These are phyloP conservation scores for Apiospora hydei DNA, from an alignment of 2,329 filamentous ascomycete species.

Conservation along the genomic window DNA sequence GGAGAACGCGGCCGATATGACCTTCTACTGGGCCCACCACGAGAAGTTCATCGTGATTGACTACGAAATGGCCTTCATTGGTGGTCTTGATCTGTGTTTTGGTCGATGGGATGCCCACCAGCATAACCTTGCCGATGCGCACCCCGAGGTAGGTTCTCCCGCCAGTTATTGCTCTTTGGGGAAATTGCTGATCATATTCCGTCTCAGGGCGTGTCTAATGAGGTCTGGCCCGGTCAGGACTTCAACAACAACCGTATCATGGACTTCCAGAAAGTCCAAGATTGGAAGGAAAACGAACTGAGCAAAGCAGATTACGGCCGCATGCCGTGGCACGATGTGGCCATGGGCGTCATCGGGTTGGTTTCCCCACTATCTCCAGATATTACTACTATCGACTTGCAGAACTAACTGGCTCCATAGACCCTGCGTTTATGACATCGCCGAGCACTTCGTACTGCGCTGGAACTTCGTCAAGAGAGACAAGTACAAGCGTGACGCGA, in stretches of 20 bases:
- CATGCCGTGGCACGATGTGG: constrained; percentile 98
- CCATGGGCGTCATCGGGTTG: constrained; percentile 77
- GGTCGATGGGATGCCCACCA: constrained; percentile 91
- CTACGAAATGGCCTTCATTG: constrained; percentile 89
- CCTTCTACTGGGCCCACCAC: constrained; percentile 88
- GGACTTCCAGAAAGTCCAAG: constrained; percentile 89
- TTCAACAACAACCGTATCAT: constrained; percentile 98
- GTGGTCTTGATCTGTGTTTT: constrained; percentile 93
- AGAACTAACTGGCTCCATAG: constrained; percentile 50
- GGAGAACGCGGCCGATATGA: constrained; percentile 94
- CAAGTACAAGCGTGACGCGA: constrained; percentile 90
- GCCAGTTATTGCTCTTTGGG: neutral
- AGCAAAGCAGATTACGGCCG: constrained; percentile 90
- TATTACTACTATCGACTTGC: neutral
- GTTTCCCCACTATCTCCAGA: neutral
- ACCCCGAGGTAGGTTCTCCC: constrained; percentile 64
- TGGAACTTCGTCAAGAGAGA: constrained; percentile 98
- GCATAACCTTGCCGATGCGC: constrained; percentile 85
- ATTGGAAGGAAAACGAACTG: constrained; percentile 94
- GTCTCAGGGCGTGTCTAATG: constrained; percentile 69
- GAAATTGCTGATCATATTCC: neutral
- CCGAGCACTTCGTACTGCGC: constrained; percentile 90
- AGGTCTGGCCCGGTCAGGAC: constrained; percentile 94
- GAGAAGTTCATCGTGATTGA: constrained; percentile 98
- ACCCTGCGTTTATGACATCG: constrained; percentile 90